Evolutionary conservation across 2,329 filamentous ascomycete species (phyloP).

Genomic region (Alternaria brassicae): DNA sequence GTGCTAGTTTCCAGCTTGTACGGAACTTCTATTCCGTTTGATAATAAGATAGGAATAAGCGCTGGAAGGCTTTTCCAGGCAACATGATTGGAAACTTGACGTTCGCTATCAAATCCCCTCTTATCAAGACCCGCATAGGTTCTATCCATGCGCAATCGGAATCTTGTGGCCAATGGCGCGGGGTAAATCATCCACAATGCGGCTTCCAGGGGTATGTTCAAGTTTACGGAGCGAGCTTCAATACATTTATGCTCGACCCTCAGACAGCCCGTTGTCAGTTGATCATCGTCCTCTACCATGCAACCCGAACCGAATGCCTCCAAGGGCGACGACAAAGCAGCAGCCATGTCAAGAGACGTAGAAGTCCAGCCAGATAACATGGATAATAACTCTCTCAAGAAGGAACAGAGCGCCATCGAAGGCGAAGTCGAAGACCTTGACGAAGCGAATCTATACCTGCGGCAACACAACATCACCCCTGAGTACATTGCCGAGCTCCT

Average conservation of each 20-base stretch:
- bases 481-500: conserved; percentile 56
- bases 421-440: conserved; percentile 54
- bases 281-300: background rate
- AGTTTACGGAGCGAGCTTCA: background rate
- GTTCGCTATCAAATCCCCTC: background rate
- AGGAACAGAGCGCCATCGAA: background rate
- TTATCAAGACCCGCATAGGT: conserved; percentile 1
- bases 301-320: background rate
- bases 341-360: background rate
- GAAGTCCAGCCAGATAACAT: background rate
- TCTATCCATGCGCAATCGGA: background rate
- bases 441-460: conserved; percentile 58
- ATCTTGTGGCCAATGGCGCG: background rate
- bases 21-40: background rate
- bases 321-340: background rate
- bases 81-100: background rate
- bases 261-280: too few relatives aligned
- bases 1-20: background rate
- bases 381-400: conserved; percentile 1
- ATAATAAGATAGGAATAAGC: background rate
- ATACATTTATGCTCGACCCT: background rate
- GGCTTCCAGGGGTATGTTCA: background rate
- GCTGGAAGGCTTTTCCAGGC: background rate
- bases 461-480: conserved; percentile 56
- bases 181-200: background rate